These are phyloP conservation scores for Diplogelasinospora grovesii DNA, from an alignment of 495 filamentous ascomycete genomes.

Conservation along the genomic window DNA sequence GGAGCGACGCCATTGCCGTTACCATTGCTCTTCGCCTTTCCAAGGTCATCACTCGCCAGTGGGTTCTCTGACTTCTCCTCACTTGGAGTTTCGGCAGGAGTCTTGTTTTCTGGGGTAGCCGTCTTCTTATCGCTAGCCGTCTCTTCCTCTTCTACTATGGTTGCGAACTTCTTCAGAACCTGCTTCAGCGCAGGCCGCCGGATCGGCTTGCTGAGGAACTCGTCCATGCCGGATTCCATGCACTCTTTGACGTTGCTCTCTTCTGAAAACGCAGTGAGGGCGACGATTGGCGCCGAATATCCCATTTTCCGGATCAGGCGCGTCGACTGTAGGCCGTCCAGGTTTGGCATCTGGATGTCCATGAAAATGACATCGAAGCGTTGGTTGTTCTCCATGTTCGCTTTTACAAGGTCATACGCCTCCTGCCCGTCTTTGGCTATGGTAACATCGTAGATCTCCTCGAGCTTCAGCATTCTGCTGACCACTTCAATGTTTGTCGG, in stretches of 20 bases:
- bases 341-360: slow-evolving; percentile 93
- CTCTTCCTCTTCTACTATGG: slow-evolving; percentile 48
- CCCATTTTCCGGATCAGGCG: slow-evolving; percentile 82
- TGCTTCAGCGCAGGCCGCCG: slow-evolving; percentile 75
- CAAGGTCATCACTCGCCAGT: slow-evolving; percentile 2
- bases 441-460: slow-evolving; percentile 61
- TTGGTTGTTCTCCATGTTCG: slow-evolving; percentile 63
- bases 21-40: slow-evolving; percentile 11
- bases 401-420: slow-evolving; percentile 77
- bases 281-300: slow-evolving; percentile 84
- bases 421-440: slow-evolving; percentile 86
- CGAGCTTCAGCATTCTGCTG: slow-evolving; percentile 48
- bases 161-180: slow-evolving; percentile 63
- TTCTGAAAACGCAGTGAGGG: slow-evolving; percentile 83
- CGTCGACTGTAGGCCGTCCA: slow-evolving; percentile 83
- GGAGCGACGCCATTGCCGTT: too few species aligned
- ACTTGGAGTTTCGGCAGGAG: slow-evolving; percentile 11
- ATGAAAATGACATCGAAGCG: slow-evolving; percentile 86
- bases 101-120: slow-evolving; percentile 26
- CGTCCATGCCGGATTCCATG: slow-evolving; percentile 68
- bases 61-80: slow-evolving; percentile 8
- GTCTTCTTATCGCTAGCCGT: slow-evolving; percentile 25
- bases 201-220: slow-evolving; percentile 75
- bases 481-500: slow-evolving; percentile 93
- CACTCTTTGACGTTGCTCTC: slow-evolving; percentile 84